A percentile compares a stretch with the other conserved stretches of the same genome.
These are phyloP conservation scores for Leishmania tropica DNA, from an alignment of 208 protist species.

Conservation along the genomic window DNA sequence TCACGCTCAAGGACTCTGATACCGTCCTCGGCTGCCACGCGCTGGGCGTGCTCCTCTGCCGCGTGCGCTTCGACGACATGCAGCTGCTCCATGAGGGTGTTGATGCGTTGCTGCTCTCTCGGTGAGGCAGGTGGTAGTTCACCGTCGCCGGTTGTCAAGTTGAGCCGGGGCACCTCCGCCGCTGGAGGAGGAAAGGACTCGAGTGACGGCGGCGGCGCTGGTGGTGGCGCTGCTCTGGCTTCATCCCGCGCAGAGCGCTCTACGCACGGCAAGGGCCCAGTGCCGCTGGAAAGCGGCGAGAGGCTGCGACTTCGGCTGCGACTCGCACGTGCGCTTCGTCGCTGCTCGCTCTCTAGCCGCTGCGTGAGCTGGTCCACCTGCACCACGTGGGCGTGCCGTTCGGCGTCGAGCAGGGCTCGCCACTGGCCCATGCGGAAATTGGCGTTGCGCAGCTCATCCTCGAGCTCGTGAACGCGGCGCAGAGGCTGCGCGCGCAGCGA, in stretches of 20 bases:
- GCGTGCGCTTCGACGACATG: background rate
- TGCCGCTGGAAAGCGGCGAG: constrained; percentile 2
- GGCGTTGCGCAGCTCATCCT: constrained; percentile 34
- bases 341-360: constrained; percentile 32
- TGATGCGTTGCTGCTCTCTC: background rate
- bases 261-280: background rate
- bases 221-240: too few species aligned
- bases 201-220: background rate
- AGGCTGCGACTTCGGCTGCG: constrained; percentile 20
- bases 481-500: background rate
- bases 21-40: background rate
- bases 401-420: constrained; percentile 34
- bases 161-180: background rate
- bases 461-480: constrained; percentile 24
- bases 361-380: constrained; percentile 37
- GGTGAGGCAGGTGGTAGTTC: background rate
- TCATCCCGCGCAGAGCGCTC: background rate
- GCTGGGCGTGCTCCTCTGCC: background rate
- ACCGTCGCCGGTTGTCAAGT: background rate
- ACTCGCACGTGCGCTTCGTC: constrained; percentile 14
- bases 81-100: constrained; percentile 1
- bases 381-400: constrained; percentile 36
- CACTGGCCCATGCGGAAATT: constrained; percentile 37
- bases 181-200: background rate
- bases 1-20: background rate